These are phyloP conservation scores for Geranium rotundifolium DNA, from an alignment of 345 rosid genomes.

Conservation along the genomic window DNA sequence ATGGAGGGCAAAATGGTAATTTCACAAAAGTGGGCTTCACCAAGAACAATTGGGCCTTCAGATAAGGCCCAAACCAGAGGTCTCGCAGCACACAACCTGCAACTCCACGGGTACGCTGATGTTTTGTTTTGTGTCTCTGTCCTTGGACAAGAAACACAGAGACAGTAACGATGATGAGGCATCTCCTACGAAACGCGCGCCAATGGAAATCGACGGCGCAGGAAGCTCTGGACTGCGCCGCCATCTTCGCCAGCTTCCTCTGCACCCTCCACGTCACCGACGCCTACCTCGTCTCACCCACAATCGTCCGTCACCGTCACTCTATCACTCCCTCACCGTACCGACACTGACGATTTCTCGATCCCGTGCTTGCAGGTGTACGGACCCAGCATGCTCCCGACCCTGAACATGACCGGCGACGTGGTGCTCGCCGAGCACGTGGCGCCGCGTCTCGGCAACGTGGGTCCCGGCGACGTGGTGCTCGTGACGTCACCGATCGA, in stretches of 20 bases:
- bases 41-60: no score
- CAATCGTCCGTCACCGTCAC: conserved; percentile 30
- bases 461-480: conserved; percentile 61
- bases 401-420: conserved; percentile 61
- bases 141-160: no score
- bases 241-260: conserved; percentile 21
- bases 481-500: conserved; percentile 59
- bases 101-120: no score
- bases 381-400: conserved; percentile 81
- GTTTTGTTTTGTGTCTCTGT: no score
- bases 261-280: conserved; percentile 53
- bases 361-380: conserved; percentile 36
- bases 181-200: conserved; percentile 9
- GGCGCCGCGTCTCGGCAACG: conserved; percentile 51
- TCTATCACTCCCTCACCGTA: neutral
- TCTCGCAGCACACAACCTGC: no score
- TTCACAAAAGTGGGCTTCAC: no score
- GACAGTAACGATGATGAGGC: neutral
- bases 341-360: neutral
- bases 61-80: no score
- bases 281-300: conserved; percentile 43
- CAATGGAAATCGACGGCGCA: conserved; percentile 28
- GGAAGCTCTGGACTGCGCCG: conserved; percentile 28
- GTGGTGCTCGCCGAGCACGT: conserved; percentile 49
- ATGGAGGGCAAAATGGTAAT: no score